Conservation (phyloP, 2,329 filamentous ascomycete genomes). For the Penicillium sp. region DNA sequence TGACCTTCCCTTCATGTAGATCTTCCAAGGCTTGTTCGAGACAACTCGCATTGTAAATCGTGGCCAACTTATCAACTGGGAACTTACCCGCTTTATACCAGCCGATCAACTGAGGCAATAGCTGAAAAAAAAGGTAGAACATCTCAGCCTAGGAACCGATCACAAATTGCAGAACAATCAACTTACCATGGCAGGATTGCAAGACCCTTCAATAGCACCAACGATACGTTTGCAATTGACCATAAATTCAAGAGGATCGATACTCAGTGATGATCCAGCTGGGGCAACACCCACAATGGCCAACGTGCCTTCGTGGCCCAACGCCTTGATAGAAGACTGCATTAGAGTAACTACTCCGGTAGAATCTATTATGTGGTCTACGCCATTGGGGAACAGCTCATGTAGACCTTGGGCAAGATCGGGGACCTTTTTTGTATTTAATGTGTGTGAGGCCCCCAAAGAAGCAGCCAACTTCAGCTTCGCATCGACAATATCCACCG, state of each 20-base stretch:
- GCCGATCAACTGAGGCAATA: constrained; percentile 38
- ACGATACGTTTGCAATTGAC: constrained; percentile 37
- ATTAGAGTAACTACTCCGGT: constrained; percentile 37
- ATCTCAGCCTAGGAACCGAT: neutral
- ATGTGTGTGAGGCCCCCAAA: constrained; percentile 50
- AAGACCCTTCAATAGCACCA: constrained; percentile 40
- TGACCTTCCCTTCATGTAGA: constrained; percentile 24
- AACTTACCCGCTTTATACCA: constrained; percentile 40
- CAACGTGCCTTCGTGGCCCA: constrained; percentile 37
- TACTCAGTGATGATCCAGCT: constrained; percentile 28
- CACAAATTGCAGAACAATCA: neutral
- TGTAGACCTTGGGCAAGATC: constrained; percentile 37
- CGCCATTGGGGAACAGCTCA: constrained; percentile 32
- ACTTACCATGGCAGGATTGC: constrained; percentile 29
- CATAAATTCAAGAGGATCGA: constrained; percentile 34
- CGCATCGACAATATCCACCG: constrained; percentile 50
- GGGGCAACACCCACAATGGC: constrained; percentile 41
- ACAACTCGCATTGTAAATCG: constrained; percentile 27
- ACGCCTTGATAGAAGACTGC: constrained; percentile 34
- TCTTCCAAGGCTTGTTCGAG: constrained; percentile 25
- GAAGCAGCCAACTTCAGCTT: constrained; percentile 49
- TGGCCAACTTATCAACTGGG: constrained; percentile 40
- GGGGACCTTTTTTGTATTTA: constrained; percentile 39
- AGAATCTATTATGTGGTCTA: constrained; percentile 38
- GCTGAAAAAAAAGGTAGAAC: constrained; percentile 22